These are phyloP conservation scores for Kwoniella shivajii DNA, from an alignment of 1,284 basidiomycete species.

Conservation along the genomic window DNA sequence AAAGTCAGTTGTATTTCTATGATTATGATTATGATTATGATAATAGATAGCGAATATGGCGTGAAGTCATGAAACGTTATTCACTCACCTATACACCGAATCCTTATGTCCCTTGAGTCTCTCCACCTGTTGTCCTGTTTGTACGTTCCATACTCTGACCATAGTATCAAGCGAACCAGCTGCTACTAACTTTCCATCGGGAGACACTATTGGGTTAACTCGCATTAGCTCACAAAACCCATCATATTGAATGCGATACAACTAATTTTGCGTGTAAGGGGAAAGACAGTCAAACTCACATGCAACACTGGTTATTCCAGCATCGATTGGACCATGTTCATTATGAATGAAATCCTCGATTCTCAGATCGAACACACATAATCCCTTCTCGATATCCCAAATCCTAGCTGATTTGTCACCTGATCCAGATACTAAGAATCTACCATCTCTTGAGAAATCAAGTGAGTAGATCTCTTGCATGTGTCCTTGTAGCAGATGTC, in stretches of 20 bases:
- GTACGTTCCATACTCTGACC: constrained; percentile 83
- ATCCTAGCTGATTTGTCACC: constrained; percentile 87
- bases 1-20: background rate
- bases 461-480: constrained; percentile 89
- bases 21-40: background rate
- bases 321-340: constrained; percentile 63
- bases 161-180: constrained; percentile 81
- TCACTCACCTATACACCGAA: constrained; percentile 64
- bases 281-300: constrained; percentile 36
- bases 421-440: constrained; percentile 81
- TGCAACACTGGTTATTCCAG: constrained; percentile 67
- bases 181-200: constrained; percentile 76
- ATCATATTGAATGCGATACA: background rate
- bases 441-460: constrained; percentile 79
- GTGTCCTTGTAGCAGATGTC: constrained; percentile 77
- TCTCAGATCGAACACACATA: constrained; percentile 57
- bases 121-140: constrained; percentile 70
- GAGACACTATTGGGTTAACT: constrained; percentile 64
- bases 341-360: constrained; percentile 58
- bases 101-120: constrained; percentile 78
- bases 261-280: background rate
- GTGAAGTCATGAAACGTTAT: too few species aligned
- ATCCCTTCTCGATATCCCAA: constrained; percentile 75
- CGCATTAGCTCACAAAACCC: background rate
- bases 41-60: too few species aligned